Base-by-base conservation (phyloP, 1,284 basidiomycete genomes). In the Malassezia dermatis region DNA sequence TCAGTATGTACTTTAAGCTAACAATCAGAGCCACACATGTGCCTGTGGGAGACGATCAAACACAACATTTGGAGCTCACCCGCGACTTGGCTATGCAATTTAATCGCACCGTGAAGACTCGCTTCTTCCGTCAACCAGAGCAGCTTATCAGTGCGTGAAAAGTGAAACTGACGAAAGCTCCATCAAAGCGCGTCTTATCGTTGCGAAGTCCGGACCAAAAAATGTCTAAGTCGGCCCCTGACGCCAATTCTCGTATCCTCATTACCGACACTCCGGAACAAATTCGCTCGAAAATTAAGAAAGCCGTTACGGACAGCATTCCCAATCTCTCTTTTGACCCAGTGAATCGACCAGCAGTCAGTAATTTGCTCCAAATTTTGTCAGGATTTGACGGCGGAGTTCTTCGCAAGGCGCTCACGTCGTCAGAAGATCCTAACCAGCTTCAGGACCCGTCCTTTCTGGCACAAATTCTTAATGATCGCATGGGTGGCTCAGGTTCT, bases 11-110 rank as follows among this genome's bases (percentile, higher is more conserved):
- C 5, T 7, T 4, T 12, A 28, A 39, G 34, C 42, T 37, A 35
- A 41, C 27, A 21, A 4, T 11, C 56, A 89, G 88, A 64, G 82
- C 89, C 2, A 94, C 89, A 0, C 86, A 91, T 72, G 87, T 96
- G 0, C 91, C 91, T 0, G 89, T 95, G 2, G 91, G 91, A 21
- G 89, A 95, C 67, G 91, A 96, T 71, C 91, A 95, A 74, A 82
- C 83, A 31, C 91, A 96, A 76, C 91, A 96, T 66, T 80, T 95
- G 26, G 89, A 94, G 71, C 81, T 96, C 1, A 81, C 83, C 24
- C 81, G 89, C 32, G 88, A 91, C 67, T 76, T 94, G 8, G 89
- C 87, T 0, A 83, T 88, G 26, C 77, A 78, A 7, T 94, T 93
- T 77, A 95, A 95, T 70, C 80, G 83, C 4, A 80, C 80, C 13